phyloP scores from a whole-genome alignment of 768 basidiomycete genomes.

The Clitopilus passeckerianus region DNA sequence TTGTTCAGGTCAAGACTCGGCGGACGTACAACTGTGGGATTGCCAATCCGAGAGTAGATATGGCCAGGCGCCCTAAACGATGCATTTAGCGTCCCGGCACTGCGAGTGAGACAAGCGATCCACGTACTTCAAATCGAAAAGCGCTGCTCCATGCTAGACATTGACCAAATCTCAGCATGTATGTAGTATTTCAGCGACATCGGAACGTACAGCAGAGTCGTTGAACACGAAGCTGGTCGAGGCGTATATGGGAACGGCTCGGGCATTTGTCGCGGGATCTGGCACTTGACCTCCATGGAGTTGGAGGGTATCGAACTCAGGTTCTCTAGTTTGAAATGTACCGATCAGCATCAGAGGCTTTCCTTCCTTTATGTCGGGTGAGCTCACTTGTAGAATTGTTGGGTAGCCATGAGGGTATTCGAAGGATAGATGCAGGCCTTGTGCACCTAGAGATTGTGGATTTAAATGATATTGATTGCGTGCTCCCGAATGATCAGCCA shows the following conservation, averaged over 20 bases:
- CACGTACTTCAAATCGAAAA: constrained; percentile 58
- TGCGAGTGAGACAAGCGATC: background rate
- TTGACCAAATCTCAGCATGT: background rate
- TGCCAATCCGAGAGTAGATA: constrained; percentile 66
- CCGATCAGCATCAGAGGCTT: background rate
- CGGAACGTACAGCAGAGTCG: constrained; percentile 47
- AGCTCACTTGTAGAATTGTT: constrained; percentile 4
- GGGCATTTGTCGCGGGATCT: constrained; percentile 63
- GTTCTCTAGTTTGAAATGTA: constrained; percentile 29
- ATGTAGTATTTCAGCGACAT: background rate
- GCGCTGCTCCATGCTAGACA: constrained; percentile 61
- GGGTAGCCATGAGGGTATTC: background rate
- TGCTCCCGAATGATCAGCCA: background rate
- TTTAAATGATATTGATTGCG: background rate
- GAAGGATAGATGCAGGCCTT: background rate
- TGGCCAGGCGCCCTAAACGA: constrained; percentile 43
- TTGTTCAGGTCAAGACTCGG: too few relatives aligned
- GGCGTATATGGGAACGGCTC: constrained; percentile 77
- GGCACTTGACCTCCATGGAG: constrained; percentile 70
- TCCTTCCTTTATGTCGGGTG: background rate
- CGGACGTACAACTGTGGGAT: constrained; percentile 55
- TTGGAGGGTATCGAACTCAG: constrained; percentile 78
- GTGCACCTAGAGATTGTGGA: background rate
- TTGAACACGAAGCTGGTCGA: constrained; percentile 73
- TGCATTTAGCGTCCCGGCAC: background rate